Evolutionary conservation across 345 rosid species (phyloP), one percentile per base, ranked within the genome.

Genomic region (Gossypium bickii): DNA sequence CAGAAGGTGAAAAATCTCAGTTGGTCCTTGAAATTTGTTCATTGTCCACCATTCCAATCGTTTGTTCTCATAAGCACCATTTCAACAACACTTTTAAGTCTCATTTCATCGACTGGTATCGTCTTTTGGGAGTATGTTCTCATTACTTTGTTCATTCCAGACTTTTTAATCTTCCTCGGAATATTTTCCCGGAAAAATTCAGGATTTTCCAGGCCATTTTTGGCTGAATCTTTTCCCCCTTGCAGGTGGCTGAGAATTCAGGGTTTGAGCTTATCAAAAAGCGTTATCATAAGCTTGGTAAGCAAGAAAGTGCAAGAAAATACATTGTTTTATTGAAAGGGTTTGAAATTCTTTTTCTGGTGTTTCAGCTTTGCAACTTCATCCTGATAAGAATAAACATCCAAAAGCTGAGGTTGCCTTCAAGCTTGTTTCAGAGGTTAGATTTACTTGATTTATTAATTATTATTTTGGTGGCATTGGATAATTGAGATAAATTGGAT

Each of bases 371-470:
- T 77, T 95, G 87, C 97, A 88, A 79, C 83, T 91, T 84, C 99
- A 95, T 75, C 99, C 99, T 0, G 99, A 95, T 76, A 95, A 95
- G 88, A 95, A 95, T 78, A 82, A 78, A 53, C 97, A 93, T 65
- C 97, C 92, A 5, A 86, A 88, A 67, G 93, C 99, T 49, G 99
- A 88, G 70, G 22, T 83, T 75, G 99, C 99, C 3, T 95, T 95
- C 88, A 95, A 90, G 86, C 97, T 95, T 67, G 80, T 93, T 57
- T 86, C 89, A 44, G 91, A 95, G 99, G 99, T 94, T 76, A 81
- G 87, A 78, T 48, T 72, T 43, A 44, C 20, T 79, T 15, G 3
- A 11, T 63, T 53, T 34, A 12, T 18, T 61, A 34, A 34, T 48
- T 29, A 3, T 52, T 41, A 7, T 49, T 49, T 68, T 68, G 57